Evolutionary conservation across 495 filamentous ascomycete genomes (phyloP), one percentile per base, ranked within the genome.

Genomic region (Wilcoxina mikolae): DNA sequence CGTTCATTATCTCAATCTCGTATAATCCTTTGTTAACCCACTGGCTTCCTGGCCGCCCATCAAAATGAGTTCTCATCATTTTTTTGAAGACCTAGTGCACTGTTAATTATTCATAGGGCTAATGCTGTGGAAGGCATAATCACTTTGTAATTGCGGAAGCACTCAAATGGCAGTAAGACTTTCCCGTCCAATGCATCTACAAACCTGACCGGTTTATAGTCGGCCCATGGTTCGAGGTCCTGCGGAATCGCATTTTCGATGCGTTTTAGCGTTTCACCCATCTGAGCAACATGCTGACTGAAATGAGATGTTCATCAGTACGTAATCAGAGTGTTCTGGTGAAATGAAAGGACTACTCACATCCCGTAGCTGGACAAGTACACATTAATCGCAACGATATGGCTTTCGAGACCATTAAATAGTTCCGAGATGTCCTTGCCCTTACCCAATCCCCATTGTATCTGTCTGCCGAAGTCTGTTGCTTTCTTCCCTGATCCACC

Each of bases 1-100:
- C 56, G 11, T 54, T 23, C 1, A 15, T 5, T 3, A 57, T 57
- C 0, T 52, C 50, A 23, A 33, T n/a, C n/a, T n/a, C n/a, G n/a
- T n/a, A 47, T 47, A 24, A 31, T 11, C 48, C 48, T 0, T 12
- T 23, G 4, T 57, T 22, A 5, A 57, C 55, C 50, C 50, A 57
- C 11, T n/a, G 15, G 1, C 27, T 54, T 3, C 41, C 55, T 0
- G 0, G 20, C 4, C 27, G 46, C 1, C 38, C n/a, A 4, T 27
- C 28, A 27, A 57, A 57, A 9, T 15, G 20, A 2, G 23, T 2
- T 22, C 27, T 7, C 1, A 57, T 11, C 18, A 39, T 23, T 26
- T 31, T 22, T 3, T 23, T 10, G 38, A 57, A 57, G 1, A n/a
- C 20, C 55, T 57, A 3, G 0, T 20, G 35, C 2, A 2, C 10